Percentiles rank a stretch among this genome's conserved stretches.
Conservation (phyloP, 208 protist species). For the Wallacemonas sp. region DNA sequence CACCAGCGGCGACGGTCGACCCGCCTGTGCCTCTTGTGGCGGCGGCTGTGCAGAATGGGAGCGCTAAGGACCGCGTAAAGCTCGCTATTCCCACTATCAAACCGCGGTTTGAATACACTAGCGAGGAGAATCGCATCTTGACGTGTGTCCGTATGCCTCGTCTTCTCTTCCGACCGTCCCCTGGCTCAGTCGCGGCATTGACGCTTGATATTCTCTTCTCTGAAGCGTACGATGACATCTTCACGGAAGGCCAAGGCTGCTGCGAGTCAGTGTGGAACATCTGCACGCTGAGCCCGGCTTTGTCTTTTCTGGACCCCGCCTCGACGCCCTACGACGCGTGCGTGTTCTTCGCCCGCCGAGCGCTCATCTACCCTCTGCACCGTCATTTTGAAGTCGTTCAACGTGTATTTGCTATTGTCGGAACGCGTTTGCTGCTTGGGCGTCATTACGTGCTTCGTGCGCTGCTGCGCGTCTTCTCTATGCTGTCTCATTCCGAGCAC, state of each 20-base stretch:
- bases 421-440: slow-evolving; percentile 69
- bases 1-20: neutral
- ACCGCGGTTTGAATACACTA: slow-evolving; percentile 44
- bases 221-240: slow-evolving; percentile 88
- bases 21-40: too few species aligned
- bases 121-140: slow-evolving; percentile 58
- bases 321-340: slow-evolving; percentile 82
- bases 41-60: too few species aligned
- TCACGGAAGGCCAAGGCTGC: slow-evolving; percentile 82
- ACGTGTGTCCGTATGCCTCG: slow-evolving; percentile 40
- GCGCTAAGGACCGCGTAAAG: neutral
- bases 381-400: slow-evolving; percentile 80
- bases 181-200: slow-evolving; percentile 46
- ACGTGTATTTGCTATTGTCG: slow-evolving; percentile 70
- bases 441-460: slow-evolving; percentile 67
- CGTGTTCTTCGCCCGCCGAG: slow-evolving; percentile 72
- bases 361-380: slow-evolving; percentile 83
- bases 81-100: slow-evolving; percentile 54
- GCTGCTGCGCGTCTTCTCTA: slow-evolving; percentile 64
- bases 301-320: slow-evolving; percentile 81
- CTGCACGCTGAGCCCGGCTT: slow-evolving; percentile 71
- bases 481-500: slow-evolving; percentile 83
- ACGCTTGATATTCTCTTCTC: slow-evolving; percentile 84
- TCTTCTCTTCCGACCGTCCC: slow-evolving; percentile 58
- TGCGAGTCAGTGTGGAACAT: slow-evolving; percentile 92